phyloP scores from a whole-genome alignment of 768 basidiomycete genomes.

The Multifurca ochricompacta region DNA sequence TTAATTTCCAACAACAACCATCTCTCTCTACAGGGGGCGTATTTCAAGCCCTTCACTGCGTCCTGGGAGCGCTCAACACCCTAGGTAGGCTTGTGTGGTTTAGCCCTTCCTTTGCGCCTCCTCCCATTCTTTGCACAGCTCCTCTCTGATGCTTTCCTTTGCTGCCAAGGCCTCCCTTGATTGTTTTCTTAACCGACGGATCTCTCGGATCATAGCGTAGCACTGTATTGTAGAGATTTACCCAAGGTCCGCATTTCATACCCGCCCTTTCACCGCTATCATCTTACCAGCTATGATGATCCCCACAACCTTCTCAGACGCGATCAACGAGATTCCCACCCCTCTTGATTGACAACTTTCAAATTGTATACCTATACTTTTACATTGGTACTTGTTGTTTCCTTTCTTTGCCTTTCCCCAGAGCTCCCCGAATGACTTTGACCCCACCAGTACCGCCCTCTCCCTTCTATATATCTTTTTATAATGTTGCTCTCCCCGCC shows the following conservation, averaged over 20 bases:
- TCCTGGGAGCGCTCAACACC: not conserved
- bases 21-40: not conserved
- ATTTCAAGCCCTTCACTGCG: not conserved
- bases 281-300: not conserved
- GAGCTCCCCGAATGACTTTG: not conserved
- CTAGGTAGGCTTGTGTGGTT: not conserved
- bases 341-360: not conserved
- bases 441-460: not conserved
- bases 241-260: not conserved
- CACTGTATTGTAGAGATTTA: constrained; percentile 6
- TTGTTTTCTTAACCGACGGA: not conserved
- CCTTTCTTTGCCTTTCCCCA: not conserved
- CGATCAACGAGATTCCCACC: not conserved
- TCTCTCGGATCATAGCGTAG: constrained; percentile 2
- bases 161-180: not conserved
- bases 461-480: not conserved
- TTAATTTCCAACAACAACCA: not conserved
- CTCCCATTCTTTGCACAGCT: not conserved
- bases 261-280: not conserved
- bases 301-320: not conserved
- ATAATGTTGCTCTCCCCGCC: constrained; percentile 20
- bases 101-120: not conserved
- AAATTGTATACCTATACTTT: no score
- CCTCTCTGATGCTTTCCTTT: not conserved
- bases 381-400: not conserved